Percentiles rank a stretch among this genome's conserved stretches.
phyloP scores from a whole-genome alignment of 2,329 filamentous ascomycete genomes.

The Coleophoma cylindrospora region DNA sequence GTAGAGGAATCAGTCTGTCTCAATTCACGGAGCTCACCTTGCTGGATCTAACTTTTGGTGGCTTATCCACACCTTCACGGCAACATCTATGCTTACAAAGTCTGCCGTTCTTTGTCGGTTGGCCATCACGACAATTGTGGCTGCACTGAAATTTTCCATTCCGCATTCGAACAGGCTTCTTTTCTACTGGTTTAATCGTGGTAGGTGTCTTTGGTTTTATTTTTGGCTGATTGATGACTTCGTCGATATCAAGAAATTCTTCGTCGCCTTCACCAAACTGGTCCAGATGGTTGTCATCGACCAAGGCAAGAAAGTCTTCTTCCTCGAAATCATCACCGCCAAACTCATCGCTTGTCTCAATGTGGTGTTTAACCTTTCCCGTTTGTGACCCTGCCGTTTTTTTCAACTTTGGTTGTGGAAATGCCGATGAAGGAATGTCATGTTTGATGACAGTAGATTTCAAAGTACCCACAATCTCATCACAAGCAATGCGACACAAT shows the following conservation, averaged over 20 bases:
- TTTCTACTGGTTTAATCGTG: background rate
- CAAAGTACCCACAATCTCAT: constrained; percentile 68
- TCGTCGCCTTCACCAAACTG: constrained; percentile 30
- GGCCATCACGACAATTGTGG: constrained; percentile 52
- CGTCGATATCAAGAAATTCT: constrained; percentile 47
- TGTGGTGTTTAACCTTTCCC: background rate
- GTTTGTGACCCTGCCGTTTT: background rate
- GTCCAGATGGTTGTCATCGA: constrained; percentile 17
- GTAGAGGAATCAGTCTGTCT: background rate
- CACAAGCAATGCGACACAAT: constrained; percentile 71
- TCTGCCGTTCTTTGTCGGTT: constrained; percentile 31
- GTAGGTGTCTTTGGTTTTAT: background rate
- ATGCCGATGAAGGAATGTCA: constrained; percentile 28
- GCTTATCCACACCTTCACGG: constrained; percentile 64
- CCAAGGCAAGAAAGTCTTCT: constrained; percentile 33
- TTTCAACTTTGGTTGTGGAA: constrained; percentile 14
- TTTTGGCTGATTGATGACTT: constrained; percentile 39
- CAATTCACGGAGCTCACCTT: constrained; percentile 10
- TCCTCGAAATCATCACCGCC: constrained; percentile 32
- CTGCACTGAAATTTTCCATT: constrained; percentile 75
- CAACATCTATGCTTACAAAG: constrained; percentile 70
- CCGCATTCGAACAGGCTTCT: constrained; percentile 45
- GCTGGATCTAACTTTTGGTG: constrained; percentile 21
- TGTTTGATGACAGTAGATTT: constrained; percentile 17
- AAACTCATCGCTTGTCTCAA: constrained; percentile 17